Evolutionary conservation across 139 green algal species (phyloP).

Genomic region (Chlamydomonas sphaeroides): DNA sequence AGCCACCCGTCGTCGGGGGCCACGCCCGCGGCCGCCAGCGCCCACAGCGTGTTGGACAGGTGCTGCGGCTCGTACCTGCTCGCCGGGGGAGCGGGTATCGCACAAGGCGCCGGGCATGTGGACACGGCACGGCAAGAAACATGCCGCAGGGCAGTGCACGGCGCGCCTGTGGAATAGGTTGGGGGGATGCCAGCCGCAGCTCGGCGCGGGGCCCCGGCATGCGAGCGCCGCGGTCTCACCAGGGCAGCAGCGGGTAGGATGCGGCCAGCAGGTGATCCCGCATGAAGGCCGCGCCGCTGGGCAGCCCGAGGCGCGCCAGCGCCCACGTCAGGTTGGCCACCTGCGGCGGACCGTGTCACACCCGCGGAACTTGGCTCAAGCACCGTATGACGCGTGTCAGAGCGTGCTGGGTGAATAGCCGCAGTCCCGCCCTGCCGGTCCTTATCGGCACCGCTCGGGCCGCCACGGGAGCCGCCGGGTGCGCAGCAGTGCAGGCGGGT

Average conservation of each 20-base stretch:
- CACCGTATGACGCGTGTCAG: too few relatives aligned
- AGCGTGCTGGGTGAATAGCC: too few relatives aligned
- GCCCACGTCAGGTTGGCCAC: conserved; percentile 49
- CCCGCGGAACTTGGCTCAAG: not conserved
- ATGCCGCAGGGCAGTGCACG: too few relatives aligned
- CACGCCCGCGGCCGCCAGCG: conserved; percentile 43
- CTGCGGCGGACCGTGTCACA: conserved; percentile 15
- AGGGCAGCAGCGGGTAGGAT: conserved; percentile 33
- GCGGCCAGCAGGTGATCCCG: conserved; percentile 37
- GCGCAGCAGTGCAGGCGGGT: too few relatives aligned
- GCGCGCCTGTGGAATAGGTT: too few relatives aligned
- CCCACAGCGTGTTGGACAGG: conserved; percentile 58
- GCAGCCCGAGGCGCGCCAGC: conserved; percentile 31
- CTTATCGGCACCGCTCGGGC: too few relatives aligned
- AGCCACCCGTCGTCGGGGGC: conserved; percentile 48
- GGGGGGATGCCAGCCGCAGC: not conserved
- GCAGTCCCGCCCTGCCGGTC: too few relatives aligned
- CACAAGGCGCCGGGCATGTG: too few relatives aligned
- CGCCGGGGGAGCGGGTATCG: not conserved
- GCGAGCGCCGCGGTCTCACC: conserved; percentile 24
- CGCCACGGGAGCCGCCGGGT: too few relatives aligned
- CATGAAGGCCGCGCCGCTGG: conserved; percentile 5
- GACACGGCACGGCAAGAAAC: too few relatives aligned
- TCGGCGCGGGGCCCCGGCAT: not conserved
- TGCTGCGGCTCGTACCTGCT: conserved; percentile 47